Evolutionary conservation across 1,284 basidiomycete species (phyloP).

Genomic region (Cryptococcus maquisensis): DNA sequence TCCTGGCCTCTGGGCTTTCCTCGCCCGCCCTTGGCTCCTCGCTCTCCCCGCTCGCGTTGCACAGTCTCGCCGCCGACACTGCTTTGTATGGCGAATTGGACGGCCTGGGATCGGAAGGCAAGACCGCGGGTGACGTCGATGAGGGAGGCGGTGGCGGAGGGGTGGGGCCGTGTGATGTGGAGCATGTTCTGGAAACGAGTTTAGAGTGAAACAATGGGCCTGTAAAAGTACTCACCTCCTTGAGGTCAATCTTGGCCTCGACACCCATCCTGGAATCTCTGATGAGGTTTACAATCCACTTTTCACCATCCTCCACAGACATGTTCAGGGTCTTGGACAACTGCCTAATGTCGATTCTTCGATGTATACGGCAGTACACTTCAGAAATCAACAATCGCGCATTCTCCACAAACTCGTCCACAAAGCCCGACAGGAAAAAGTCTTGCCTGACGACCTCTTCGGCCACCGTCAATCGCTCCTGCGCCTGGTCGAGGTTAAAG

Average conservation of each 20-base stretch:
- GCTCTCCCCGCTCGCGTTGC: conserved; percentile 29
- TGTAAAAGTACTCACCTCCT: conserved; percentile 59
- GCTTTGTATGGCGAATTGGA: conserved; percentile 70
- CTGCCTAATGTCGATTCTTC: conserved; percentile 90
- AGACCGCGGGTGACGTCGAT: conserved; percentile 95
- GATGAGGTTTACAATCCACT: conserved; percentile 99
- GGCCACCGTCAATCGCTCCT: conserved; percentile 72
- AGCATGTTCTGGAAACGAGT: conserved; percentile 71
- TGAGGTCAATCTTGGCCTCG: conserved; percentile 94
- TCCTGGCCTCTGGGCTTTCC: conserved; percentile 14
- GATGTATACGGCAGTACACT: conserved; percentile 96
- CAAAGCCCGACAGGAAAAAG: conserved; percentile 88
- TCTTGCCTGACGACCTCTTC: conserved; percentile 82
- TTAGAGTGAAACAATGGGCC: neutral
- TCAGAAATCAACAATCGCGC: conserved; percentile 93
- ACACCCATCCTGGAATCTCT: conserved; percentile 92
- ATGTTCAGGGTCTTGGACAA: conserved; percentile 89
- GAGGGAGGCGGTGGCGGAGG: conserved; percentile 88
- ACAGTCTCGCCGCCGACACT: conserved; percentile 23
- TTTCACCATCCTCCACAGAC: conserved; percentile 88
- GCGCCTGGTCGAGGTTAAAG: conserved; percentile 86
- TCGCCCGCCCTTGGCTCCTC: conserved; percentile 30
- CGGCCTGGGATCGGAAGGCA: conserved; percentile 82
- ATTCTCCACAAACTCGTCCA: conserved; percentile 91
- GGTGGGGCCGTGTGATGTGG: conserved; percentile 83